phyloP scores from a whole-genome alignment of 306 rosid genomes.

The Styphnolobium japonicum region DNA sequence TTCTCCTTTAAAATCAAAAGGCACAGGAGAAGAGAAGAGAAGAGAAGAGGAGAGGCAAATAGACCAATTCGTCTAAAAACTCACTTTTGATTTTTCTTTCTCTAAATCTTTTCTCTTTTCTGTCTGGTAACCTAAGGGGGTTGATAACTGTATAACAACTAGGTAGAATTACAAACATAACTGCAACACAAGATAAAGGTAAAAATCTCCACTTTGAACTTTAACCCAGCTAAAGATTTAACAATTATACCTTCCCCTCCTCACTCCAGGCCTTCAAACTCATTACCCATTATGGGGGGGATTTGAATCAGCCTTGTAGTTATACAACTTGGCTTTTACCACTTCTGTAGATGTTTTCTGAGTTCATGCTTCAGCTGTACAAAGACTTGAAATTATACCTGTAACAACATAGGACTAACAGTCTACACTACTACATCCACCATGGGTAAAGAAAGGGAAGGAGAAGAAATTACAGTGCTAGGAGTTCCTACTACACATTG shows the following conservation, averaged over 20 bases:
- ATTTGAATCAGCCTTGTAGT: slow-evolving; percentile 44
- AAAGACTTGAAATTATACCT: slow-evolving; percentile 47
- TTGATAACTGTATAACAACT: slow-evolving; percentile 40
- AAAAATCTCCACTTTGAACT: slow-evolving; percentile 25
- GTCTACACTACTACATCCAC: slow-evolving; percentile 38
- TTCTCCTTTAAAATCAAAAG: slow-evolving; percentile 26
- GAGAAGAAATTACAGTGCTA: slow-evolving; percentile 47
- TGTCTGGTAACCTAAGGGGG: slow-evolving; percentile 34
- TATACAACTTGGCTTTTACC: slow-evolving; percentile 31
- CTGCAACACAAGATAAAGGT: slow-evolving; percentile 8
- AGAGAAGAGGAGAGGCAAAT: not conserved
- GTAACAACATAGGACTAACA: slow-evolving; percentile 34
- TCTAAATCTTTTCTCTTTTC: slow-evolving; percentile 42
- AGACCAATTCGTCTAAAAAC: slow-evolving; percentile 29
- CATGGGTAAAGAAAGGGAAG: not conserved
- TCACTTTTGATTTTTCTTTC: slow-evolving; percentile 43
- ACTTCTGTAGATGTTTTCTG: slow-evolving; percentile 9
- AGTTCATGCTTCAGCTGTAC: slow-evolving; percentile 59
- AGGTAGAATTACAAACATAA: slow-evolving; percentile 36
- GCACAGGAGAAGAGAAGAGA: not conserved
- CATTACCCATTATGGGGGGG: slow-evolving; percentile 27
- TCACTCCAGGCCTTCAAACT: slow-evolving; percentile 1
- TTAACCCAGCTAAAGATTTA: slow-evolving; percentile 25
- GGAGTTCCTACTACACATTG: slow-evolving; percentile 38
- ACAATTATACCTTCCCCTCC: slow-evolving; percentile 27